A percentile compares a stretch with the other conserved stretches of the same genome.
phyloP scores from a whole-genome alignment of 495 filamentous ascomycete species.

The Aspergillus leporis region DNA sequence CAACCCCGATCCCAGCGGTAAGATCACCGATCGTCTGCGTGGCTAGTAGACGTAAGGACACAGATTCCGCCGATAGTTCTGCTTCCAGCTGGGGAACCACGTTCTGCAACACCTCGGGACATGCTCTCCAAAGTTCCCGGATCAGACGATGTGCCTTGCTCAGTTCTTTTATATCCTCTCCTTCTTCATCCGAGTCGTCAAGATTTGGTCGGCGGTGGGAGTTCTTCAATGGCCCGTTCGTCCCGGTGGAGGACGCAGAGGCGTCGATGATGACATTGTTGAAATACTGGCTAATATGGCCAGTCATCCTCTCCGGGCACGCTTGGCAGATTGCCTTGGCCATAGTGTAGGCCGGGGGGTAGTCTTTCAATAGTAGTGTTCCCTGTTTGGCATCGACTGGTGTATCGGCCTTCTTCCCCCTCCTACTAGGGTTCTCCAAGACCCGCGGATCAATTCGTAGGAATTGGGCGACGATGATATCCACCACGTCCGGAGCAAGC shows the following conservation, averaged over 20 bases:
- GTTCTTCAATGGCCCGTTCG: constrained; percentile 46
- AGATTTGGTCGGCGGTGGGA: constrained; percentile 49
- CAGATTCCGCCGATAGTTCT: constrained; percentile 86
- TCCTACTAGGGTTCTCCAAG: constrained; percentile 44
- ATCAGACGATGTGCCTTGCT: constrained; percentile 86
- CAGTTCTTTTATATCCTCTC: constrained; percentile 83
- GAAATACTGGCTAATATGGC: constrained; percentile 93
- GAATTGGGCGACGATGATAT: constrained; percentile 94
- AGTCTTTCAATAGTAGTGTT: constrained; percentile 77
- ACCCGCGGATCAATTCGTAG: constrained; percentile 73
- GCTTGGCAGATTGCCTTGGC: constrained; percentile 88
- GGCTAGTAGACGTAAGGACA: constrained; percentile 79
- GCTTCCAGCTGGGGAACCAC: constrained; percentile 94
- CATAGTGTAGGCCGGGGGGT: constrained; percentile 92
- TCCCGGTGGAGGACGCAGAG: constrained; percentile 49
- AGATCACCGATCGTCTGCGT: constrained; percentile 95
- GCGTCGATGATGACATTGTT: constrained; percentile 93
- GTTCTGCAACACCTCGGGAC: constrained; percentile 83
- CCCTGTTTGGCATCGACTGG: constrained; percentile 70
- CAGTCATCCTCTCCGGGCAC: constrained; percentile 91
- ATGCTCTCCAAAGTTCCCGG: constrained; percentile 91
- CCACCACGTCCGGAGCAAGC: constrained; percentile 82
- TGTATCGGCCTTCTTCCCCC: constrained; percentile 60
- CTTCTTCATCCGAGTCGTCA: constrained; percentile 77
- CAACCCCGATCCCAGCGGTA: constrained; percentile 85